Base-by-base conservation (phyloP, 306 rosid genomes). In the Sophora flavescens region DNA sequence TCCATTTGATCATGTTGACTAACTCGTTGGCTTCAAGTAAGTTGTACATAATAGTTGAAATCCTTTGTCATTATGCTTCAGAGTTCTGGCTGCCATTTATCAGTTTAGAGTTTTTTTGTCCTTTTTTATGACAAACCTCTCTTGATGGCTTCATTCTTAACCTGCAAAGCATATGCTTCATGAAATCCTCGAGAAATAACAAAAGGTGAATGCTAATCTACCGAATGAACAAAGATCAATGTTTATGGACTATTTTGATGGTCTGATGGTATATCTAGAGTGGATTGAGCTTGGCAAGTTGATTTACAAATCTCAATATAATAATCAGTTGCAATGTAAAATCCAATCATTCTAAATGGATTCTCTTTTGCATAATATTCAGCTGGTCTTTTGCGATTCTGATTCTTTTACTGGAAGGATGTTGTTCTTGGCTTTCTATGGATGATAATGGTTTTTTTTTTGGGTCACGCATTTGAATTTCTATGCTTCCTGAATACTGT, bases 21-120 rank as follows among this genome's bases (percentile, higher is more conserved):
- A 85, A 89, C 69, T n/a, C 97, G 99, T 70, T 96, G 99, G 99
- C 96, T 96, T 78, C 98, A 86, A 81, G 99, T 96, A 96, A 92
- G 99, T 89, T 76, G 58, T 64, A n/a, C n/a, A n/a, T n/a, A n/a
- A n/a, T n/a, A n/a, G 66, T 73, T 81, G 52, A 68, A 56, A 36
- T 81, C 32, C 30, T 75, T 38, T 81, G 70, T 47, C 13, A 6
- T 42, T 44, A 41, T 52, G 22, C 64, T 14, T 33, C 47, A 39
- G 26, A 33, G 73, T 48, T 57, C 63, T 39, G 30, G 73, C 72
- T 73, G 35, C 56, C 11, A 2, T 63, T 45, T 59, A 75, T 63
- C 76, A 28, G 50, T 63, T 65, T 60, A 61, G 15, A 32, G 59
- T 17, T 53, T 51, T 72, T 76, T 69, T n/a, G n/a, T 58, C 44